Percentiles rank a stretch among this genome's conserved stretches.
Conservation (phyloP, 2,329 filamentous ascomycete genomes). For the Claviceps fusiformis region DNA sequence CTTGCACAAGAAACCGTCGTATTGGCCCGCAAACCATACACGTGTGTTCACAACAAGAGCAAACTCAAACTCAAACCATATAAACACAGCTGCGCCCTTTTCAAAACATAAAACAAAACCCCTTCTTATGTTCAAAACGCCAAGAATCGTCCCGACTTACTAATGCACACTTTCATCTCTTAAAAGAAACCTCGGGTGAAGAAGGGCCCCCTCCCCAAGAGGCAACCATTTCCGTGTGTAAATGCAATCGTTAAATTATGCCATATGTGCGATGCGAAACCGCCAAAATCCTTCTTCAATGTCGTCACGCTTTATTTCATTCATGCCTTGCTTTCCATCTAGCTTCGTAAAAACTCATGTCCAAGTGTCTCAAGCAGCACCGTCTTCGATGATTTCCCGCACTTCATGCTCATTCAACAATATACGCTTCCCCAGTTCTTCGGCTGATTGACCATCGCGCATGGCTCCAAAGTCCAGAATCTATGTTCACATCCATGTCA, state of each 20-base stretch:
- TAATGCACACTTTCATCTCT: not conserved
- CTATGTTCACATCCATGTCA: slow-evolving; percentile 29
- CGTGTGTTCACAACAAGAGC: too few species aligned
- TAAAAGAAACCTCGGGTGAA: not conserved
- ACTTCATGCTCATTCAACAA: slow-evolving; percentile 46
- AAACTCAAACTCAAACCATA: too few species aligned
- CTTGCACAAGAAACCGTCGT: too few species aligned
- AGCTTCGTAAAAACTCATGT: not conserved
- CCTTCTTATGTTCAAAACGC: not conserved
- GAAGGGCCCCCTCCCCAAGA: too few species aligned
- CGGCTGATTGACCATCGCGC: slow-evolving; percentile 68
- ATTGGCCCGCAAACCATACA: not conserved
- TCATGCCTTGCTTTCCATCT: not conserved
- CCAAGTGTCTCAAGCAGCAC: slow-evolving; percentile 9
- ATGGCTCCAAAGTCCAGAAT: slow-evolving; percentile 94
- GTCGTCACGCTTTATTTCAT: slow-evolving; percentile 2
- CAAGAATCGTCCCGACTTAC: not conserved
- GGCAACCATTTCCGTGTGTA: not conserved
- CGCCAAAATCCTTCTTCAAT: not conserved
- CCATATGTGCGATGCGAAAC: not conserved
- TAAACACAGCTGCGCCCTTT: too few species aligned
- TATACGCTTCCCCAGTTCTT: slow-evolving; percentile 68
- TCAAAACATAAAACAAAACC: not conserved
- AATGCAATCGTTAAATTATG: slow-evolving; percentile 3
- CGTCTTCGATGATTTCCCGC: slow-evolving; percentile 34